Conservation (phyloP, 495 filamentous ascomycete species). For the Aspergillus wentii region DNA sequence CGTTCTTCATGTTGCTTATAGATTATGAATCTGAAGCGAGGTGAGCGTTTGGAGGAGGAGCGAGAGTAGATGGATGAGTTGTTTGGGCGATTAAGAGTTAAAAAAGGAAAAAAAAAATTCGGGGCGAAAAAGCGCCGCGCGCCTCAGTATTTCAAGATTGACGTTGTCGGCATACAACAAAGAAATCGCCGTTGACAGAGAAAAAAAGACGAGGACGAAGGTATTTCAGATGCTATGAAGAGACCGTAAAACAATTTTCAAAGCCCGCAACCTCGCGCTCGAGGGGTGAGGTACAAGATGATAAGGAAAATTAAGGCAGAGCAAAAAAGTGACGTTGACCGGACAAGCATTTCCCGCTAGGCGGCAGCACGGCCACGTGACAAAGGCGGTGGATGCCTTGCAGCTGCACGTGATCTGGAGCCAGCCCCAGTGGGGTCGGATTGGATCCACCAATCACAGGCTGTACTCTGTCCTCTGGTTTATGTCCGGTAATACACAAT, state of each 20-base stretch:
- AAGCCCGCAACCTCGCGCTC: constrained; percentile 7
- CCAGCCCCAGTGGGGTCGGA: constrained; percentile 7
- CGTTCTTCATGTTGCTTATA: constrained; percentile 27
- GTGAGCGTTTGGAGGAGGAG: constrained; percentile 1
- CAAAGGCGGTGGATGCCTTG: constrained; percentile 3
- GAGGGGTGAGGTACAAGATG: constrained; percentile 3
- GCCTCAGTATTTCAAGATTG: constrained; percentile 17
- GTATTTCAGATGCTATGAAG: too few relatives aligned
- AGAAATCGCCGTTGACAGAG: too few relatives aligned
- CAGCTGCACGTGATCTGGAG: constrained; percentile 10
- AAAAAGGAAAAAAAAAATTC: not conserved
- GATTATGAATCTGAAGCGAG: constrained; percentile 5
- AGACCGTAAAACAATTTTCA: constrained; percentile 1
- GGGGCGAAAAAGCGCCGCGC: constrained; percentile 16
- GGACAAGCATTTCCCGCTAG: constrained; percentile 21
- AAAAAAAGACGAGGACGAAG: too few relatives aligned
- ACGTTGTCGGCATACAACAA: constrained; percentile 19
- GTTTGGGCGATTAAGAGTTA: constrained; percentile 2
- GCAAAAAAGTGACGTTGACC: constrained; percentile 28
- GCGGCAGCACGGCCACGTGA: constrained; percentile 20
- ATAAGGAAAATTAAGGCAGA: constrained; percentile 7
- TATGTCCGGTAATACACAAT: constrained; percentile 16
- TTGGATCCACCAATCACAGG: constrained; percentile 38
- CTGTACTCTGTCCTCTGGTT: constrained; percentile 34
- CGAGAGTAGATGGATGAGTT: constrained; percentile 5